Evolutionary conservation across 768 basidiomycete genomes (phyloP), one percentile per base, ranked within the genome.

Genomic region (Stropharia rugosoannulata): DNA sequence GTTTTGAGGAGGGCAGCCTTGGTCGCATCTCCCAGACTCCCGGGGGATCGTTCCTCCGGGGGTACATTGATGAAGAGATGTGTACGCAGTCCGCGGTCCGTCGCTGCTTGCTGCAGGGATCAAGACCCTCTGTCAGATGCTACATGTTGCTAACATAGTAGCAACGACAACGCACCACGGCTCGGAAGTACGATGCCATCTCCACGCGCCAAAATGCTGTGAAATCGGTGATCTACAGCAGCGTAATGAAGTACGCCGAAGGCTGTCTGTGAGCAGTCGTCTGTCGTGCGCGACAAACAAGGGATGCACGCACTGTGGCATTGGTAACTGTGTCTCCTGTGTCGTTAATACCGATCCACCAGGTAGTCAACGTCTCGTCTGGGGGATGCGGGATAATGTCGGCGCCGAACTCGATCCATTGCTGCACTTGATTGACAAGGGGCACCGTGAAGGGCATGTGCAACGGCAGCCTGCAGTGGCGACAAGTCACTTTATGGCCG

Each of bases 281-380:
- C 5, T 32, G 29, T 32, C 29, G 35, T 38, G 18, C 19, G 49
- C 35, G 8, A 6, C n/a, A 13, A 25, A 8, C 38, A 27, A 15
- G 27, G 22, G 5, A 4, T 18, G 37, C 8, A 58, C 61, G 25
- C 22, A 65, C 55, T 16, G 73, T 72, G 9, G 70, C 52, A 57
- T 80, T 81, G 27, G 62, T 64, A 22, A 78, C 51, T 1, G 76
- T 76, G 62, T 84, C 82, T 9, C 80, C 78, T 8, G 80, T 82
- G 59, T 83, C 81, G 66, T 82, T 84, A 51, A 82, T 82, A 8
- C 82, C 81, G 54, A 82, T 82, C 80, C 80, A 84, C 81, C 81
- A 84, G 4, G 74, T 70, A 4, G 79, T 76, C 29, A 83, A 64
- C 2, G 80, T 81, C 53, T 78, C 64, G 11, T 59, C 67, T 1